Conservation (phyloP, 495 filamentous ascomycete genomes). For the Poronia punctata region DNA sequence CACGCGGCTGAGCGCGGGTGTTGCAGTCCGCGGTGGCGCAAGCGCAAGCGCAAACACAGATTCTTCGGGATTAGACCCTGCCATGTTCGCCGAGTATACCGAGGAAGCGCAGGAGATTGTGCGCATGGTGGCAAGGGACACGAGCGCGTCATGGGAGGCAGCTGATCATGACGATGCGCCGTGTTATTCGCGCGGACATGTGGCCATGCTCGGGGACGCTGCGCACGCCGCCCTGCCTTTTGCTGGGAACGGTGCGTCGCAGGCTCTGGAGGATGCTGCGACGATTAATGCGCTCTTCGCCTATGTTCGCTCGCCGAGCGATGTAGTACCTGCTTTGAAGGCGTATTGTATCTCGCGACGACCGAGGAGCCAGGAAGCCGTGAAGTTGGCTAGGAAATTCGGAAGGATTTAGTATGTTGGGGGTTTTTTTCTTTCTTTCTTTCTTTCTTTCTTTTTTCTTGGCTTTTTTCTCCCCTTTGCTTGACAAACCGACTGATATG, state of each 20-base stretch:
- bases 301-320: constrained; percentile 5
- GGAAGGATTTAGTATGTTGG: constrained; percentile 31
- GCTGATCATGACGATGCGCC: constrained; percentile 48
- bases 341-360: constrained; percentile 23
- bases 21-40: constrained; percentile 25
- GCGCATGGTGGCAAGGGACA: constrained; percentile 23
- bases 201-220: constrained; percentile 51
- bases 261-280: constrained; percentile 55
- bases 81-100: constrained; percentile 26
- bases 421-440: no score
- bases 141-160: constrained; percentile 27
- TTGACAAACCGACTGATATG: no score
- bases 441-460: no score
- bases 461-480: no score
- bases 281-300: constrained; percentile 31
- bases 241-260: constrained; percentile 50
- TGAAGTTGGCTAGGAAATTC: constrained; percentile 25
- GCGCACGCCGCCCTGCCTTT: constrained; percentile 56
- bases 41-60: neutral
- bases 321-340: constrained; percentile 19
- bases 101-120: constrained; percentile 28
- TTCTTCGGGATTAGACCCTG: constrained; percentile 16
- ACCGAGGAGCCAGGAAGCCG: constrained; percentile 27
- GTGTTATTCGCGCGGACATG: constrained; percentile 37
- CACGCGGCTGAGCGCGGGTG: constrained; percentile 32